A percentile compares a stretch with the other conserved stretches of the same genome.
These are phyloP conservation scores for Phytophthora cryptogea DNA, from an alignment of 352 stramenopile species.

Conservation along the genomic window DNA sequence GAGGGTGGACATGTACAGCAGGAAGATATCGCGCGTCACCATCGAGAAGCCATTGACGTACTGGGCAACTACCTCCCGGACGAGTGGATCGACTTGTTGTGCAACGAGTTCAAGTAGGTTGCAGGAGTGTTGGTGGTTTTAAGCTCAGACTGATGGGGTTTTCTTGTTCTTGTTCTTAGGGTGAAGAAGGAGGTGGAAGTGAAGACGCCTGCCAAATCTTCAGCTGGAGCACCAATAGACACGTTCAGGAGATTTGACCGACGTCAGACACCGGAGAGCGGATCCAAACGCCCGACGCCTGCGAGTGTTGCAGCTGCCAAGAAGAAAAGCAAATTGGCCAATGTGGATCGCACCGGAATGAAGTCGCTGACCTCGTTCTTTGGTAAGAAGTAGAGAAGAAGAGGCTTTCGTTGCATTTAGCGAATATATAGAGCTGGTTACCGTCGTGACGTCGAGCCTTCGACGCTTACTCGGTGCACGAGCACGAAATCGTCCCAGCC, in stretches of 20 bases:
- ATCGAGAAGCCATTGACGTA: conserved; percentile 61
- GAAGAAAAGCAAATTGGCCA: conserved; percentile 85
- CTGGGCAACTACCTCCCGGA: conserved; percentile 59
- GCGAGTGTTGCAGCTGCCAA: conserved; percentile 42
- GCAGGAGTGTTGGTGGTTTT: background rate
- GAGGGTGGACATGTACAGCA: conserved; percentile 6
- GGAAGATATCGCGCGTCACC: conserved; percentile 27
- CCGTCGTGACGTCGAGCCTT: conserved; percentile 65
- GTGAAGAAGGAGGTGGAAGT: conserved; percentile 34
- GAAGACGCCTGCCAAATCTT: conserved; percentile 10
- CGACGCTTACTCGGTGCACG: conserved; percentile 78
- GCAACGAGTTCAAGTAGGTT: conserved; percentile 61
- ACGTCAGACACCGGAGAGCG: conserved; percentile 29
- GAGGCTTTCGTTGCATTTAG: conserved; percentile 9
- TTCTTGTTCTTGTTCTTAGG: conserved; percentile 19
- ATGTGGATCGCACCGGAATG: conserved; percentile 77
- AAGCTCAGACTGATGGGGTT: background rate
- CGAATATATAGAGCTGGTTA: conserved; percentile 38
- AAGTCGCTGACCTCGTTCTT: conserved; percentile 89
- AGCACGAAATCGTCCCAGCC: conserved; percentile 83
- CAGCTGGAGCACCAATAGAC: conserved; percentile 33
- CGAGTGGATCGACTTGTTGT: conserved; percentile 50
- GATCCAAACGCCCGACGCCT: conserved; percentile 46
- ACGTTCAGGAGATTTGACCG: conserved; percentile 44
- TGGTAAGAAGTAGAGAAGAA: conserved; percentile 59